phyloP scores from a whole-genome alignment of 2,329 filamentous ascomycete genomes.

The Pestalotiopsis sp. region DNA sequence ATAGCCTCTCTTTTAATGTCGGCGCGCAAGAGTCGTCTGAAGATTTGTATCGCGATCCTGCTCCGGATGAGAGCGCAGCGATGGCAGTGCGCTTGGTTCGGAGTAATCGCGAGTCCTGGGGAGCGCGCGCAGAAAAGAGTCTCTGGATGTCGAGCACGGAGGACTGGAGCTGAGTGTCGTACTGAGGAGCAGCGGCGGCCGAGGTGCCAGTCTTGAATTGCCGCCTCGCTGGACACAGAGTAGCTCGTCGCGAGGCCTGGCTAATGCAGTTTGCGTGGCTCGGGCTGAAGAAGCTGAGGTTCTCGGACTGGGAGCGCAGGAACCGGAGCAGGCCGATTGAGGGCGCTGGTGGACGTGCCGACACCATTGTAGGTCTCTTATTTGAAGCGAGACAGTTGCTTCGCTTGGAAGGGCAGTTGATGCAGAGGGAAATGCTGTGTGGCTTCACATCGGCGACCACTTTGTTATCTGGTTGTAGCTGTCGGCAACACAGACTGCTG shows the following conservation, averaged over 20 bases:
- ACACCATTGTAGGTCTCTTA: conserved; percentile 40
- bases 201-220: conserved; percentile 20
- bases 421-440: background rate
- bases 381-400: background rate
- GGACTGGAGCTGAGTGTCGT: conserved; percentile 22
- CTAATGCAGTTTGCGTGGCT: conserved; percentile 29
- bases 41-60: conserved; percentile 29
- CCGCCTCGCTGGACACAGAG: conserved; percentile 26
- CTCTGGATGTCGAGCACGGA: conserved; percentile 25
- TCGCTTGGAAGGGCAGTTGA: background rate
- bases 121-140: conserved; percentile 19
- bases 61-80: conserved; percentile 16
- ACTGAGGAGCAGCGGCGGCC: background rate
- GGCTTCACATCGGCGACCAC: conserved; percentile 12
- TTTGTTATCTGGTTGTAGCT: background rate
- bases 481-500: background rate
- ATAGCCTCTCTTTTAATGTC: conserved; percentile 53
- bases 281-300: conserved; percentile 51
- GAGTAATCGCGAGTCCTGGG: conserved; percentile 12
- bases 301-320: conserved; percentile 70
- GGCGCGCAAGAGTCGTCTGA: conserved; percentile 27
- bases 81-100: conserved; percentile 15
- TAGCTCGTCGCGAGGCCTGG: conserved; percentile 17
- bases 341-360: conserved; percentile 48
- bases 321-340: conserved; percentile 69